phyloP scores from a whole-genome alignment of 805 yeast genomes.

The Yarrowia sp. region DNA sequence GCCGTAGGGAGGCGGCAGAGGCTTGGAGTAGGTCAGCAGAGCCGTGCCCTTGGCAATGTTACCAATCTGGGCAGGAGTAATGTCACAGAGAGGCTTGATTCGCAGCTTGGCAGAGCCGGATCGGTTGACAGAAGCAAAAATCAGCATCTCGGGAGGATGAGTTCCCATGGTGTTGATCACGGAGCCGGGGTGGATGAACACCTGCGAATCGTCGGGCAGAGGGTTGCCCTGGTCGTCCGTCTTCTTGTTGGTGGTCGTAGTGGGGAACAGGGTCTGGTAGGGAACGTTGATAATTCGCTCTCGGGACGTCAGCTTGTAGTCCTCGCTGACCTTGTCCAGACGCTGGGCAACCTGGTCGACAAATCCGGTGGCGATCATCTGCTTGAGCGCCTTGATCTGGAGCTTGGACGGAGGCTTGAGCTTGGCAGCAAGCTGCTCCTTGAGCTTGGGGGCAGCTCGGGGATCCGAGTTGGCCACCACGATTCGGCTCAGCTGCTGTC shows the following conservation, averaged over 20 bases:
- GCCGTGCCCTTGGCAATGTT: constrained; percentile 73
- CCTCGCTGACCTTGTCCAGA: constrained; percentile 69
- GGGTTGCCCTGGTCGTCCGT: constrained; percentile 41
- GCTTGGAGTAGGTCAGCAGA: constrained; percentile 80
- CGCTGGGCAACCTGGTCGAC: constrained; percentile 87
- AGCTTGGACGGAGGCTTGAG: constrained; percentile 63
- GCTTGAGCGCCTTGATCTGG: constrained; percentile 79
- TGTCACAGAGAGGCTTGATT: constrained; percentile 73
- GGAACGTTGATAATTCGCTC: constrained; percentile 53
- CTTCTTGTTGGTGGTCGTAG: constrained; percentile 34
- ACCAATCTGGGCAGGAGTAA: constrained; percentile 70
- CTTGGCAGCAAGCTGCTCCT: constrained; percentile 51
- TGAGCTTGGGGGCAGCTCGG: constrained; percentile 41
- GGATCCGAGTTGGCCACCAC: constrained; percentile 55
- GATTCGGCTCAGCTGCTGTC: constrained; percentile 75
- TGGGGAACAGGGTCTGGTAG: constrained; percentile 52
- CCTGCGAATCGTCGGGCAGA: constrained; percentile 50
- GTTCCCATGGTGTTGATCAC: constrained; percentile 59
- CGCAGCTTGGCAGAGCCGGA: constrained; percentile 44
- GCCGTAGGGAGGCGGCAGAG: constrained; percentile 85
- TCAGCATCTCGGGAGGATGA: constrained; percentile 74
- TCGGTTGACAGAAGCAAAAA: constrained; percentile 52
- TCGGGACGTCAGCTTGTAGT: constrained; percentile 56
- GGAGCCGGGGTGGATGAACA: constrained; percentile 79
- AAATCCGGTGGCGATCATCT: constrained; percentile 89